phyloP scores from a whole-genome alignment of 2,329 filamentous ascomycete genomes.

The Alternaria arbusti region DNA sequence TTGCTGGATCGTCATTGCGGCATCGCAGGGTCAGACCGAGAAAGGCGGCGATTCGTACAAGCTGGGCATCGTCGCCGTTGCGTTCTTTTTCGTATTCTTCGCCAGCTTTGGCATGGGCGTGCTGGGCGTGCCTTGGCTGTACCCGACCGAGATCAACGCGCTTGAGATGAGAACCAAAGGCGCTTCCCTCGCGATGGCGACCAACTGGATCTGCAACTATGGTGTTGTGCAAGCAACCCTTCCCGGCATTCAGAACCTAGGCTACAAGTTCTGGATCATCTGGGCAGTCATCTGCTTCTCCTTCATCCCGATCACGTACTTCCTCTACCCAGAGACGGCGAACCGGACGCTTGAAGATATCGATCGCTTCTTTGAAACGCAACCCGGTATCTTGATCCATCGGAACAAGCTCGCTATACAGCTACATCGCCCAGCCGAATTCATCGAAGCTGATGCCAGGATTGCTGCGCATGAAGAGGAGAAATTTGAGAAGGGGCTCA shows the following conservation, averaged over 20 bases:
- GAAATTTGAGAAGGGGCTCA: conserved; percentile 14
- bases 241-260: conserved; percentile 50
- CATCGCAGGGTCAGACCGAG: conserved; percentile 51
- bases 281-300: conserved; percentile 62
- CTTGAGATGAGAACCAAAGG: conserved; percentile 47
- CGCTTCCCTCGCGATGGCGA: conserved; percentile 41
- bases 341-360: conserved; percentile 57
- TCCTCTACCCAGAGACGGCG: conserved; percentile 61
- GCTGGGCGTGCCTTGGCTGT: conserved; percentile 45
- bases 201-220: conserved; percentile 45
- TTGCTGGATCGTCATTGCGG: conserved; percentile 58
- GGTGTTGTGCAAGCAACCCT: conserved; percentile 43
- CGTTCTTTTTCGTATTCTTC: conserved; percentile 51
- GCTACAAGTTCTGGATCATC: conserved; percentile 62
- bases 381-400: conserved; percentile 53
- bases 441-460: conserved; percentile 55
- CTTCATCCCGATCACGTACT: conserved; percentile 60
- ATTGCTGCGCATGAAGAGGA: conserved; percentile 28
- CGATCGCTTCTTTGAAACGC: conserved; percentile 50
- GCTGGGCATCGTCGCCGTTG: conserved; percentile 56
- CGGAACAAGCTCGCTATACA: conserved; percentile 57
- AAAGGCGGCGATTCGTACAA: conserved; percentile 53
- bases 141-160: conserved; percentile 45
- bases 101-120: conserved; percentile 46
- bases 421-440: conserved; percentile 55